Evolutionary conservation across 257 asterid genomes (phyloP), one percentile per base, ranked within the genome.

Genomic region (Thymus quinquecostatus): DNA sequence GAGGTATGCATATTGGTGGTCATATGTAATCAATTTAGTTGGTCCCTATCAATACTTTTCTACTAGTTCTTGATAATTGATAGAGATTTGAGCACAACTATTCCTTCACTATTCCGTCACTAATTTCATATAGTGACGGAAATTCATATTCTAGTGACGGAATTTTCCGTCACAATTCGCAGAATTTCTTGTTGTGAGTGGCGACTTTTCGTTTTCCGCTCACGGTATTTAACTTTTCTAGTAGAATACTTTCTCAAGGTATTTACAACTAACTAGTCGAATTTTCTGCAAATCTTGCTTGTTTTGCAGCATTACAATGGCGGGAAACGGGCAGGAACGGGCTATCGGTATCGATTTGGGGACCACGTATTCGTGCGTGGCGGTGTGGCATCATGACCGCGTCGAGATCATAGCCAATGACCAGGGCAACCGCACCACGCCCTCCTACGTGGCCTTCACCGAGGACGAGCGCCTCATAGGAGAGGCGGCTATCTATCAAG

Each of bases 11-110:
- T 62, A 9, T 33, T 10, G 38, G 32, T 53, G 30, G 61, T 36
- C 68, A 30, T 57, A 61, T 49, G 55, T 49, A 28, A 57, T 50
- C 60, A 43, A 66, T 68, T 36, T 44, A 45, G 57, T 30, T 14
- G 53, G n/a, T 51, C 40, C 2, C 40, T 60, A 50, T 8, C 34
- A 21, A 62, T 60, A 44, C 5, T 61, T 60, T 59, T 47, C 32
- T 33, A 38, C 36, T 33, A 13, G 55, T 47, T 72, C 49, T 34
- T 62, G 21, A 64, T 21, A 21, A 21, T 61, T 43, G 40, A 66
- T 40, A 60, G 64, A 75, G 53, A 10, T 49, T 59, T 36, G 38
- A 30, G 60, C 57, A 44, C 21, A 56, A 28, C 53, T 8, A 41
- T 64, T 62, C 21, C 53, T n/a, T 33, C 64, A 28, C 3, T 21